A percentile compares a stretch with the other conserved stretches of the same genome.
Evolutionary conservation across 306 rosid species (phyloP).

Genomic region (Coriaria nepalensis): DNA sequence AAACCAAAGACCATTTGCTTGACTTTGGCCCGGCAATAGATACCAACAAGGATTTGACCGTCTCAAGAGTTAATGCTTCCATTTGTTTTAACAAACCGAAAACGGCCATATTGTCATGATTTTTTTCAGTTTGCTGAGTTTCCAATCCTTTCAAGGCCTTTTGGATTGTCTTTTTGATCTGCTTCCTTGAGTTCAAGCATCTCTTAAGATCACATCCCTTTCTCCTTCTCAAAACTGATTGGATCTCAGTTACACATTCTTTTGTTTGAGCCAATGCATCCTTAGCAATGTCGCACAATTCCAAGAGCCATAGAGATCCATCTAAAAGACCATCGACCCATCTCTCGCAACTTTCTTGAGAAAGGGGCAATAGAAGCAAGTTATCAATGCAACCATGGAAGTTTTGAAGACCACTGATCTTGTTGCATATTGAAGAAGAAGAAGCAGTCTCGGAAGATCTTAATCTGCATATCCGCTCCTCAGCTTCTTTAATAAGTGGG

Average conservation of each 20-base stretch:
- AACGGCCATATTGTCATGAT: conserved; percentile 5
- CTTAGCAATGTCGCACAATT: conserved; percentile 12
- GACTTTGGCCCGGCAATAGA: conserved; percentile 5
- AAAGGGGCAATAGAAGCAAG: conserved; percentile 14
- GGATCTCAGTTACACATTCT: conserved; percentile 14
- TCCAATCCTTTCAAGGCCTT: conserved; percentile 12
- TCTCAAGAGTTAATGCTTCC: conserved; percentile 3
- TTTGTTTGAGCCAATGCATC: conserved; percentile 15
- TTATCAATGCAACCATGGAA: conserved; percentile 14
- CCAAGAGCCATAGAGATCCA: conserved; percentile 17
- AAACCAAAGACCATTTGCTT: conserved; percentile 13
- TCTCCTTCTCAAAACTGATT: conserved; percentile 9
- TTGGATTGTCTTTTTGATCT: conserved; percentile 14
- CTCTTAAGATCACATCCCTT: conserved; percentile 7
- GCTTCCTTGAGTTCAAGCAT: conserved; percentile 13
- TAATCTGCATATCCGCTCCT: conserved; percentile 14
- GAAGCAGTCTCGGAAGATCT: conserved; percentile 3
- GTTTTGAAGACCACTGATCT: conserved; percentile 15
- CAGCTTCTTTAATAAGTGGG: conserved; percentile 11
- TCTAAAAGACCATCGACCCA: conserved; percentile 14
- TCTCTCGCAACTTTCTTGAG: conserved; percentile 6
- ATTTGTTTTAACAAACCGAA: conserved; percentile 6
- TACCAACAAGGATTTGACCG: conserved; percentile 13
- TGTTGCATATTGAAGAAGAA: conserved; percentile 5
- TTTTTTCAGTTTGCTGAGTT: neutral